A percentile compares a stretch with the other conserved stretches of the same genome.
Conservation (phyloP, 768 basidiomycete genomes). For the Hericium coralloides region DNA sequence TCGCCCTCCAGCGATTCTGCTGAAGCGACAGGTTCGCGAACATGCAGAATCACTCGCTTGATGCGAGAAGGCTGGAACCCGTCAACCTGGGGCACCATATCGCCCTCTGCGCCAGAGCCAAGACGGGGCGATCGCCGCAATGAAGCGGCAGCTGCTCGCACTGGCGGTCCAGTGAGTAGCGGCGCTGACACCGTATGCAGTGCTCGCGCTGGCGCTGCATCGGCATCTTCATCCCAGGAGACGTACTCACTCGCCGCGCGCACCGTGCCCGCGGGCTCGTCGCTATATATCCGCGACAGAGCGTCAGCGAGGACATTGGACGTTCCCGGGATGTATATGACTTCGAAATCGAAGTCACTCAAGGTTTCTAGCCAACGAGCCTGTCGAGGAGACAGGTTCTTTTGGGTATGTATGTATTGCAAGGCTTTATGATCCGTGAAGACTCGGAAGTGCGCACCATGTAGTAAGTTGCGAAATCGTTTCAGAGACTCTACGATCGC, state of each 20-base stretch:
- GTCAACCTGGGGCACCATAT: too few species aligned
- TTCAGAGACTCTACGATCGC: conserved; percentile 29
- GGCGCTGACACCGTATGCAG: neutral
- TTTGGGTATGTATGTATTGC: conserved; percentile 15
- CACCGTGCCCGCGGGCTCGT: conserved; percentile 16
- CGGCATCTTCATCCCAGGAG: conserved; percentile 4
- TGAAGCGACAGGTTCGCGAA: neutral
- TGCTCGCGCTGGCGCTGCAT: too few species aligned
- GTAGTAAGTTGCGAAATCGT: conserved; percentile 19
- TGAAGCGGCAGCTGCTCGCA: neutral
- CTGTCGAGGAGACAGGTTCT: conserved; percentile 19
- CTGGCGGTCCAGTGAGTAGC: too few species aligned
- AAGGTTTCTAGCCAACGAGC: conserved; percentile 21
- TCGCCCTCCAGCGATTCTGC: neutral
- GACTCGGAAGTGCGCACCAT: conserved; percentile 16
- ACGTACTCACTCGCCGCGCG: too few species aligned
- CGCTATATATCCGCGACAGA: conserved; percentile 16
- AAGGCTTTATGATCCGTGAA: conserved; percentile 24
- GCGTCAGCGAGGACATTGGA: conserved; percentile 21
- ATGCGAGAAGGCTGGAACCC: too few species aligned
- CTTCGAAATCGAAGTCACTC: conserved; percentile 22
- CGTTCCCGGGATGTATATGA: conserved; percentile 22
- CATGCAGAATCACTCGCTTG: too few species aligned
- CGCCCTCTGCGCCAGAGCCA: neutral
- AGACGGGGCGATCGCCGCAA: neutral